Base-by-base conservation (phyloP, 2,329 filamentous ascomycete genomes). In the Paramyrothecium roridum region DNA sequence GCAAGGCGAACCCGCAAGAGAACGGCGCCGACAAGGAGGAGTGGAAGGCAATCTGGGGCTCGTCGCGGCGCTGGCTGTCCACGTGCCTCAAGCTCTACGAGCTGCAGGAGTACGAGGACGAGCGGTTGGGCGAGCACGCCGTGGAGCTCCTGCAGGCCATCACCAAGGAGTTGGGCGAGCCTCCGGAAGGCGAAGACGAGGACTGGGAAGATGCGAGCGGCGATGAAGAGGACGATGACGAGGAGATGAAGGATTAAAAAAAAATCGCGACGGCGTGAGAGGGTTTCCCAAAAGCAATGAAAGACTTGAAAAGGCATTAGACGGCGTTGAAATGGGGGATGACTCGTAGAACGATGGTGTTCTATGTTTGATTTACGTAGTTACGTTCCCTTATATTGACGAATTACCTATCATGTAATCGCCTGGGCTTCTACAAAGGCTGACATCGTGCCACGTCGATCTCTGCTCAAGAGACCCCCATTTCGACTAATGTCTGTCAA, bases 81-180 rank as follows among this genome's bases (percentile, higher is more conserved):
- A 90, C 89, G 65, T 90, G 91, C 67, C 77, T 96, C 60, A 86
- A 86, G 67, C 80, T 96, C n/a, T 98, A 90, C 70, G 76, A 84
- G 43, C 68, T 83, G 64, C 82, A 95, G 63, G 86, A 93, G 52
- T 98, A 97, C 69, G 93, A 96, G 69, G 91, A 96, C 62, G 88
- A 91, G 57, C 79, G 88, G 60, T 76, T 96, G 23, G 85, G 86
- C 52, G 85, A 89, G 57, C 91, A 96, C 68, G 87, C 89, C 0
- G 76, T 81, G 56, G 90, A 95, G 75, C 77, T 96, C 48, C 74
- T 91, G 47, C 76, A 77, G 45, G 78, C 76, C 54, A 83, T 92
- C 56, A 84, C 82, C 61, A 78, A 81, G 56, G 85, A 85, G 64
- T 75, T 93, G 3, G 87, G 87, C 3, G 83, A 83, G 61, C 78